These are phyloP conservation scores for Chlorociboria aeruginascens DNA, from an alignment of 495 filamentous ascomycete genomes.

Conservation along the genomic window DNA sequence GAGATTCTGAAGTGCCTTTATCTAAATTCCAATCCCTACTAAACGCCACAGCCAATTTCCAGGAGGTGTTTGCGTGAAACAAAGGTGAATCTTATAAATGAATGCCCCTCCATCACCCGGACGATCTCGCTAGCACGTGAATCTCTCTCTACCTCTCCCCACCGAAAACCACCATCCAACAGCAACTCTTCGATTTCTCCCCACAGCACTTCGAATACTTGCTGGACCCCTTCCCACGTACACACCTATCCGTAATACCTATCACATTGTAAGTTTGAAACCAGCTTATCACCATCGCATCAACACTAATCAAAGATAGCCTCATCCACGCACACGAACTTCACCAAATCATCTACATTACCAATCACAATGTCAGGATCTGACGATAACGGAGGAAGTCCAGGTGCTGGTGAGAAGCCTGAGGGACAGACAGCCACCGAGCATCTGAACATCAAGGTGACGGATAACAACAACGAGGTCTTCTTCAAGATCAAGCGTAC, in stretches of 20 bases:
- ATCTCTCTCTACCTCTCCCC: slow-evolving; percentile 7
- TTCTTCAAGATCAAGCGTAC: slow-evolving; percentile 99
- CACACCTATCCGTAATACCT: neutral
- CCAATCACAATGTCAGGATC: slow-evolving; percentile 20
- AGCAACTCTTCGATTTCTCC: neutral
- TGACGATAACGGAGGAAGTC: slow-evolving; percentile 42
- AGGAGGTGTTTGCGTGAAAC: neutral
- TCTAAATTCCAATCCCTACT: neutral
- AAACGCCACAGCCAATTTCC: neutral
- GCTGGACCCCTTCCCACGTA: neutral
- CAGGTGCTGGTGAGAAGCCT: slow-evolving; percentile 46
- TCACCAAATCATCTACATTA: neutral
- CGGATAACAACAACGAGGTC: slow-evolving; percentile 98
- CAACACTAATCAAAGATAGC: slow-evolving; percentile 10
- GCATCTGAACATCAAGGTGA: slow-evolving; percentile 99
- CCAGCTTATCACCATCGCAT: neutral
- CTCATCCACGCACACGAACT: slow-evolving; percentile 9
- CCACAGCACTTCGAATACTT: neutral
- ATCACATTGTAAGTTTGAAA: neutral
- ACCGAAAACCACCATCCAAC: slow-evolving; percentile 6
- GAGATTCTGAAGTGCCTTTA: neutral
- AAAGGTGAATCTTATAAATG: neutral
- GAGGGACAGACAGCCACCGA: slow-evolving; percentile 39
- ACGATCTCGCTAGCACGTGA: neutral
- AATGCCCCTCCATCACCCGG: neutral